Evolutionary conservation across 1,284 basidiomycete genomes (phyloP).

Genomic region (Volvariella volvacea): DNA sequence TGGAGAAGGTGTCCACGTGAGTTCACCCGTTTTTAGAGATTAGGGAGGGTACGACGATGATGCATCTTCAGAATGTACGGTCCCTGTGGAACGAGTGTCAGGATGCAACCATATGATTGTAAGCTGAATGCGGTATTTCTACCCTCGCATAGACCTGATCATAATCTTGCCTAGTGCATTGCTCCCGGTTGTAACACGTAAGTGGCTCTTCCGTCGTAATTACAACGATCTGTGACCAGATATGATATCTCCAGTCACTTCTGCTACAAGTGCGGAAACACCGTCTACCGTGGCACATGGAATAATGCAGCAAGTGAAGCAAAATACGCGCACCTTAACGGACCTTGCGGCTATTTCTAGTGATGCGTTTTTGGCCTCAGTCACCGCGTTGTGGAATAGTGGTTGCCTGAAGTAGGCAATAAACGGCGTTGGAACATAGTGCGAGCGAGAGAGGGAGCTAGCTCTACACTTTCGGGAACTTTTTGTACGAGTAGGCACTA

Average conservation of each 20-base stretch:
- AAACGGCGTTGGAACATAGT: too few relatives aligned
- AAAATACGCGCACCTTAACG: background rate
- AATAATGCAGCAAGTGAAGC: background rate
- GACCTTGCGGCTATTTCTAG: background rate
- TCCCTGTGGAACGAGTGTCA: background rate
- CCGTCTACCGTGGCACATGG: background rate
- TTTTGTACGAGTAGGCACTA: too few relatives aligned
- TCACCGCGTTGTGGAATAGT: too few relatives aligned
- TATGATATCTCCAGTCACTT: background rate
- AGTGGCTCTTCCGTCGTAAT: background rate
- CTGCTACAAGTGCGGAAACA: background rate
- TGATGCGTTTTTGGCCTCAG: too few relatives aligned
- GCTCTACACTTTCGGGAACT: too few relatives aligned
- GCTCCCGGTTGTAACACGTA: background rate
- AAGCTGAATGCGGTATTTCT: background rate
- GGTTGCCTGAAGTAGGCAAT: too few relatives aligned
- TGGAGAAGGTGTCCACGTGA: constrained; percentile 52
- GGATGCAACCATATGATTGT: background rate
- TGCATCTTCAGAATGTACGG: background rate
- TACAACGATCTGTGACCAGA: too few relatives aligned
- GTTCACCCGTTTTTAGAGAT: constrained; percentile 10
- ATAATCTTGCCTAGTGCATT: background rate
- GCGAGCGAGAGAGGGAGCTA: too few relatives aligned
- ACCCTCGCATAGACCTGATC: background rate
- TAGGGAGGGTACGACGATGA: background rate